Evolutionary conservation across 176 grass and related monocot species (phyloP), one percentile per base, ranked within the genome.

Genomic region (Alloteropsis semialata): DNA sequence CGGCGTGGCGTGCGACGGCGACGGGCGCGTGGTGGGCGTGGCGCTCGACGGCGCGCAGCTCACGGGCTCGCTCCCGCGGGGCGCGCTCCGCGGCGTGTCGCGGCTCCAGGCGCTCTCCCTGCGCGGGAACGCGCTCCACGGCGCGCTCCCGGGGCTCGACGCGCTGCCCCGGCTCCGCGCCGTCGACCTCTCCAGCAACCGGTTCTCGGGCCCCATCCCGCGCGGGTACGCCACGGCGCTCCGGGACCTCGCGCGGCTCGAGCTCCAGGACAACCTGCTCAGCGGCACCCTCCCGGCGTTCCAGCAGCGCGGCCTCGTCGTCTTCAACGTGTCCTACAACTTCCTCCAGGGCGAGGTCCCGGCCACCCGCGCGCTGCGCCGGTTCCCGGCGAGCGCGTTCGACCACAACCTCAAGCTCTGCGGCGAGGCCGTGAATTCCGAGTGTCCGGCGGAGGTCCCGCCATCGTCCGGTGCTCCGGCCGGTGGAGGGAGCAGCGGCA

Each of bases 231-330:
- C 68, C 11, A 5, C 42, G 8, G 41, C 57, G 30, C 49, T 99
- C 50, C 57, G 12, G 7, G 50, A 13, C 0, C 85, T 99, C 14
- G 70, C 46, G 13, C 32, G 81, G 75, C 82, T 99, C 38, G 82
- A 99, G 76, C 88, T 99, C 45, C 91, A 99, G 84, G 87, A 96
- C 80, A 99, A 99, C 87, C 89, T 96, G 44, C 87, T 99, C 65
- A 96, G 22, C 22, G 93, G 96, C 33, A 67, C 87, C 5, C 38
- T 99, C 51, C 93, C 93, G 14, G 76, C 87, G n/a, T 96, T 99
- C 80, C 22, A 58, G 45, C 96, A 99, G 85, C 36, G 11, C 1
- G 77, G 62, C 0, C 86, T 99, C 46, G 45, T 50, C 41, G 80
- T 69, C 37, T 92, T 99, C 83, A 94, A 99, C 53, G 93, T 99